Evolutionary conservation across 2,329 filamentous ascomycete species (phyloP).

Genomic region (Alternaria consortialis): DNA sequence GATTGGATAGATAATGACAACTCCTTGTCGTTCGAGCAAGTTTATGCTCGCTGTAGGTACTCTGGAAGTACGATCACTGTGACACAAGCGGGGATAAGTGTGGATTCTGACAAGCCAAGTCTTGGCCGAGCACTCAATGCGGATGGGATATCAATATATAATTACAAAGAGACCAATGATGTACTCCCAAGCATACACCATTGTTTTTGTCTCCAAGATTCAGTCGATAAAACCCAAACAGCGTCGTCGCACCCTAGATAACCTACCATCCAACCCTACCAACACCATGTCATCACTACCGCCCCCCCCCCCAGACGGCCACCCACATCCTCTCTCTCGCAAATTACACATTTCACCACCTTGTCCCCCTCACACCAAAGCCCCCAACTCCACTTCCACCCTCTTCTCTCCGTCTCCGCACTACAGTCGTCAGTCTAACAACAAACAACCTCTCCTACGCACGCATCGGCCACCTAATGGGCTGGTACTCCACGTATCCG

Average conservation of each 20-base stretch:
- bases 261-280: neutral
- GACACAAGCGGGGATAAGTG: neutral
- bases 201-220: neutral
- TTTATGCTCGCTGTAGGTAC: neutral
- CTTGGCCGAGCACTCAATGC: neutral
- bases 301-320: neutral
- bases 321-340: slow-evolving; percentile 27
- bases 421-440: slow-evolving; percentile 33
- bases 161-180: too few relatives aligned
- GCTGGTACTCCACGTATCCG: slow-evolving; percentile 58
- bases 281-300: slow-evolving; percentile 1
- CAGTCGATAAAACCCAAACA: neutral
- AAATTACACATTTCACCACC: slow-evolving; percentile 31
- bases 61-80: neutral
- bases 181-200: too few relatives aligned
- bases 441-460: slow-evolving; percentile 39
- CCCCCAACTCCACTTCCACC: slow-evolving; percentile 20
- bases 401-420: slow-evolving; percentile 30
- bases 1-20: neutral
- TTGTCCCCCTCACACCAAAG: slow-evolving; percentile 21
- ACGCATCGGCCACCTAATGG: slow-evolving; percentile 31
- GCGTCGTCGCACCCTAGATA: neutral
- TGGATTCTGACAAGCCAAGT: neutral
- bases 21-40: neutral
- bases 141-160: too few relatives aligned